A percentile compares a stretch with the other conserved stretches of the same genome.
Conservation (phyloP, 768 basidiomycete genomes). For the Podaxis rugospora region DNA sequence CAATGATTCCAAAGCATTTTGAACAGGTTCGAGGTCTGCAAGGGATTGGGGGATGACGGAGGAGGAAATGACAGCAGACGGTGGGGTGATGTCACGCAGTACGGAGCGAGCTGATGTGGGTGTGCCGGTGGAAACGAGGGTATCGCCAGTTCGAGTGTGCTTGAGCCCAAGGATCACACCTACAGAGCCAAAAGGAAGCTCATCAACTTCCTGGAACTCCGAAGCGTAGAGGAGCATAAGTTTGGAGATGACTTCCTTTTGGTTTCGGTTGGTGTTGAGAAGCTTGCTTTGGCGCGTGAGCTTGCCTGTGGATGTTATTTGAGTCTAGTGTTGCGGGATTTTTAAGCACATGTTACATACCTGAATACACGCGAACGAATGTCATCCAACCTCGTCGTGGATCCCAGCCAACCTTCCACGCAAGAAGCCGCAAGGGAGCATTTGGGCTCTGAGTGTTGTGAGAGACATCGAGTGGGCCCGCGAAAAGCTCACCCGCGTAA, state of each 20-base stretch:
- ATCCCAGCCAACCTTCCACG: slow-evolving; percentile 91
- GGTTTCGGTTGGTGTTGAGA: slow-evolving; percentile 61
- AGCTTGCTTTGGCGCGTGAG: slow-evolving; percentile 58
- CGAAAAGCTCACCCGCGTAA: slow-evolving; percentile 75
- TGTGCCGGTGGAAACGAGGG: slow-evolving; percentile 55
- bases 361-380: slow-evolving; percentile 85
- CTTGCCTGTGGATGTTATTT: slow-evolving; percentile 43
- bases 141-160: slow-evolving; percentile 85
- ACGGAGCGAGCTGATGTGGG: slow-evolving; percentile 33
- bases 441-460: slow-evolving; percentile 40
- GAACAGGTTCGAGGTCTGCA: slow-evolving; percentile 72
- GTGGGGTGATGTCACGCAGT: slow-evolving; percentile 65
- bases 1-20: slow-evolving; percentile 67
- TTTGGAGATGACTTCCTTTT: slow-evolving; percentile 71
- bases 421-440: slow-evolving; percentile 57
- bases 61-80: slow-evolving; percentile 81
- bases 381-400: slow-evolving; percentile 87
- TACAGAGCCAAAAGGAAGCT: slow-evolving; percentile 76
- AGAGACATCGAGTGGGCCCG: slow-evolving; percentile 68
- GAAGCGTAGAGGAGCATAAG: slow-evolving; percentile 77
- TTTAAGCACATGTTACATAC: slow-evolving; percentile 33
- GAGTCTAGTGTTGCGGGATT: neutral
- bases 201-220: slow-evolving; percentile 70
- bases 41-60: slow-evolving; percentile 79
- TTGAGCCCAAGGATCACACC: slow-evolving; percentile 83